phyloP scores from a whole-genome alignment of 441 rosid genomes.

The Syzygium syzygioides region DNA sequence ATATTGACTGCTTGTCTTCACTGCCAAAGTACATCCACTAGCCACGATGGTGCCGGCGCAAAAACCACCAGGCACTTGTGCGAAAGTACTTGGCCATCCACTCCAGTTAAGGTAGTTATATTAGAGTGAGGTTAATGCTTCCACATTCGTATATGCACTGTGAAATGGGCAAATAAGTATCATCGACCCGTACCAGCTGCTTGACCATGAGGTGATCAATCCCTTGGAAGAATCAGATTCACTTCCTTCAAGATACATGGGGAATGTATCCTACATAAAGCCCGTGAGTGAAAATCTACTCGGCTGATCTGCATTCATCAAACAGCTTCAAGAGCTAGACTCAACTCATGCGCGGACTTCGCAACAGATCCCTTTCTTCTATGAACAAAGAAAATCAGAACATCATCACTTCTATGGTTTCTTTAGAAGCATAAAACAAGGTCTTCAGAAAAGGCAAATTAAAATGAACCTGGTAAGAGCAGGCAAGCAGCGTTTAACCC shows the following conservation, averaged over 20 bases:
- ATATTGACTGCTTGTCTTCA: background rate
- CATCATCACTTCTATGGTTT: background rate
- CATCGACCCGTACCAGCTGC: background rate
- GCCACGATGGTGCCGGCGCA: conserved; percentile 17
- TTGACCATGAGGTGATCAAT: background rate
- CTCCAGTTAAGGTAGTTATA: conserved; percentile 25
- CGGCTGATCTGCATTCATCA: conserved; percentile 24
- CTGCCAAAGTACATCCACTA: conserved; percentile 1
- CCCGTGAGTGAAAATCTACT: conserved; percentile 13
- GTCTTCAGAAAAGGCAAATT: background rate
- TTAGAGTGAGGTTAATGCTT: conserved; percentile 25
- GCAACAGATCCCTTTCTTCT: conserved; percentile 85
- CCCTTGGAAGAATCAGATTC: background rate
- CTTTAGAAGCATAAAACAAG: background rate
- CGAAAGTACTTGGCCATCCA: conserved; percentile 6
- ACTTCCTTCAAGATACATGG: background rate
- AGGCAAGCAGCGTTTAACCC: conserved; percentile 67
- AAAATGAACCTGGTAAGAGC: conserved; percentile 47
- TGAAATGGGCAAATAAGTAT: background rate
- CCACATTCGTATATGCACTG: conserved; percentile 26
- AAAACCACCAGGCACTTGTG: conserved; percentile 1
- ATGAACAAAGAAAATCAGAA: background rate
- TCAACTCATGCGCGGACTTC: conserved; percentile 79
- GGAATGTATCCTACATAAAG: conserved; percentile 14
- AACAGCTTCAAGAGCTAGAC: conserved; percentile 68